These are phyloP conservation scores for Zizania latifolia DNA, from an alignment of 176 grass and related monocot species.

Conservation along the genomic window DNA sequence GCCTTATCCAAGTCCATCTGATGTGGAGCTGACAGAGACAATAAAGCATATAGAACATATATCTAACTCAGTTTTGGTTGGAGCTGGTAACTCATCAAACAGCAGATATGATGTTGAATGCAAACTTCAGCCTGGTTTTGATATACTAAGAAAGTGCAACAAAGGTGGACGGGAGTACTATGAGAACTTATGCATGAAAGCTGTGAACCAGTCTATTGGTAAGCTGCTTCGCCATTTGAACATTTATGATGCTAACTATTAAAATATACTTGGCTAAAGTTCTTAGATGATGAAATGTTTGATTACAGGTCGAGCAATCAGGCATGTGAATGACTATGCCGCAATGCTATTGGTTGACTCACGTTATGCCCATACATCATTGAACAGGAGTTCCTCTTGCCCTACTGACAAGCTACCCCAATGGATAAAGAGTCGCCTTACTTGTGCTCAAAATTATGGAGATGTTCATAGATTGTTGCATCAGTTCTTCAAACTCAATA, in stretches of 20 bases:
- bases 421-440: constrained; percentile 74
- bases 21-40: constrained; percentile 80
- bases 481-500: constrained; percentile 80
- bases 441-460: constrained; percentile 59
- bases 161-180: constrained; percentile 82
- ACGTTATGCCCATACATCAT: constrained; percentile 46
- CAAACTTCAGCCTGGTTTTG: constrained; percentile 58
- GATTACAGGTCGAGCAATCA: constrained; percentile 86
- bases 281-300: constrained; percentile 11
- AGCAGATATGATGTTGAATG: constrained; percentile 41
- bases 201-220: constrained; percentile 98
- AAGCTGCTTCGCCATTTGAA: constrained; percentile 13
- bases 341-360: constrained; percentile 85
- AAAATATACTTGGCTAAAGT: neutral
- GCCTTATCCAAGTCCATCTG: constrained; percentile 86
- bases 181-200: constrained; percentile 98
- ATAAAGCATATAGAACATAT: constrained; percentile 81
- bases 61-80: constrained; percentile 19
- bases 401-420: constrained; percentile 77
- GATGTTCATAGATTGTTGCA: constrained; percentile 70
- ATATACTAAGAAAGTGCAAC: constrained; percentile 56
- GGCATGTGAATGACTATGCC: constrained; percentile 96
- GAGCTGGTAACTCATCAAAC: constrained; percentile 10
- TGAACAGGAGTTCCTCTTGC: constrained; percentile 28
- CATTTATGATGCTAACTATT: neutral